These are phyloP conservation scores for Amanita muscaria DNA, from an alignment of 768 basidiomycete species.

Conservation along the genomic window DNA sequence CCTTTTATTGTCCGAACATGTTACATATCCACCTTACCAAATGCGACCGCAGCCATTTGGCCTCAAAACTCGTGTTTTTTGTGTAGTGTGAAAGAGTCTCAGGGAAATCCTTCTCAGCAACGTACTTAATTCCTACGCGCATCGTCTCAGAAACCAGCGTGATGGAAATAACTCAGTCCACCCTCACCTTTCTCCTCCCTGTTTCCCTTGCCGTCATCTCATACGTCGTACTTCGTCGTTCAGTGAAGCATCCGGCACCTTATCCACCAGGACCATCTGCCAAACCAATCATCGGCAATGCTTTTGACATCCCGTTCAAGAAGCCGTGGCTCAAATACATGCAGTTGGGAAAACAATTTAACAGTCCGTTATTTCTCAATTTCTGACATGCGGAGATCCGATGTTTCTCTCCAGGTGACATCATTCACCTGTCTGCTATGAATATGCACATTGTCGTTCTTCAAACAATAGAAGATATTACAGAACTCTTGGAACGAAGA, in stretches of 20 bases:
- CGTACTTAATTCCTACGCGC: too few species aligned
- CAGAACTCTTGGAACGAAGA: conserved; percentile 9
- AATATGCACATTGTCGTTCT: conserved; percentile 5
- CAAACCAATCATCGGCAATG: conserved; percentile 3
- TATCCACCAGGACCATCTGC: conserved; percentile 4
- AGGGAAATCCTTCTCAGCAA: too few species aligned
- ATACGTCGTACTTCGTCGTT: too few species aligned
- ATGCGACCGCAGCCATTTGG: too few species aligned
- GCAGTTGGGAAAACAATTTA: not conserved
- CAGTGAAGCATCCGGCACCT: not conserved
- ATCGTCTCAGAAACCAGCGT: too few species aligned
- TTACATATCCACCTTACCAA: too few species aligned
- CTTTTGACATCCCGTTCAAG: not conserved
- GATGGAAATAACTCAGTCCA: too few species aligned
- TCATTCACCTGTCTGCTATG: conserved; percentile 5
- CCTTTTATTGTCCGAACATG: too few species aligned
- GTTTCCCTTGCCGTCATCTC: too few species aligned
- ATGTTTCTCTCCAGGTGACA: not conserved
- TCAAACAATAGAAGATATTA: conserved; percentile 5
- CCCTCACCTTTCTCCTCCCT: too few species aligned
- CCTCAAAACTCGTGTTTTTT: too few species aligned
- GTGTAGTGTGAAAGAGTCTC: too few species aligned
- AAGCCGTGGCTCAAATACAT: not conserved
- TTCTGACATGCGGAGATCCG: not conserved
- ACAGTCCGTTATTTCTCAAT: not conserved